Percentiles rank a stretch among this genome's conserved stretches.
phyloP scores from a whole-genome alignment of 148 eudicot species.

The Silene conica region DNA sequence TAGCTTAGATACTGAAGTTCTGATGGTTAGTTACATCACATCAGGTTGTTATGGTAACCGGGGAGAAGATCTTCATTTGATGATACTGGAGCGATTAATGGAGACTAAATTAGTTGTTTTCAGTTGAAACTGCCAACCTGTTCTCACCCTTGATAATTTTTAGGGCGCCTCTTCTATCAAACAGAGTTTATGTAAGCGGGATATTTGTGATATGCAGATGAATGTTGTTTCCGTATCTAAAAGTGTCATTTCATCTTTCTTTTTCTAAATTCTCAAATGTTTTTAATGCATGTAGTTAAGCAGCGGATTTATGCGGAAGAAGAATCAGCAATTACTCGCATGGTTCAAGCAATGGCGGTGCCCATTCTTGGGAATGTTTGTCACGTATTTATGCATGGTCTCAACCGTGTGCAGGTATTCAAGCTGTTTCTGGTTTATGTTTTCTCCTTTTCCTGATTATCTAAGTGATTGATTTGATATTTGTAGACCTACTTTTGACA shows the following conservation, averaged over 20 bases:
- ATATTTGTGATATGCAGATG: no score
- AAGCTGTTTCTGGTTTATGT: background rate
- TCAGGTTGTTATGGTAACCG: no score
- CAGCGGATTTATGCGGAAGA: slow-evolving; percentile 60
- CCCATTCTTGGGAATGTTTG: slow-evolving; percentile 91
- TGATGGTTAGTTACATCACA: no score
- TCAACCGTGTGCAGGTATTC: slow-evolving; percentile 70
- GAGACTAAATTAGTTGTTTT: background rate
- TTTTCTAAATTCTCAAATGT: background rate
- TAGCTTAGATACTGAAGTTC: no score
- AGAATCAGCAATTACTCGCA: slow-evolving; percentile 66
- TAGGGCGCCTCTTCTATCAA: background rate
- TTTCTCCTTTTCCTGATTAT: background rate
- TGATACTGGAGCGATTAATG: background rate
- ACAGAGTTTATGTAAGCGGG: background rate
- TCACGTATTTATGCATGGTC: slow-evolving; percentile 93
- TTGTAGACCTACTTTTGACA: slow-evolving; percentile 22
- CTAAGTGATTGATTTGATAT: slow-evolving; percentile 10
- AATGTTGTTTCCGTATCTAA: background rate
- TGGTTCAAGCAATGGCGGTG: slow-evolving; percentile 86
- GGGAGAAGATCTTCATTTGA: background rate
- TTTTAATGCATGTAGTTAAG: slow-evolving; percentile 39
- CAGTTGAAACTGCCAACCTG: background rate
- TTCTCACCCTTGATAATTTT: background rate
- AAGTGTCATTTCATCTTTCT: no score